Percentiles rank a stretch among this genome's conserved stretches.
Evolutionary conservation across 2,329 filamentous ascomycete species (phyloP).

Genomic region (Pseudogymnoascus sp.): DNA sequence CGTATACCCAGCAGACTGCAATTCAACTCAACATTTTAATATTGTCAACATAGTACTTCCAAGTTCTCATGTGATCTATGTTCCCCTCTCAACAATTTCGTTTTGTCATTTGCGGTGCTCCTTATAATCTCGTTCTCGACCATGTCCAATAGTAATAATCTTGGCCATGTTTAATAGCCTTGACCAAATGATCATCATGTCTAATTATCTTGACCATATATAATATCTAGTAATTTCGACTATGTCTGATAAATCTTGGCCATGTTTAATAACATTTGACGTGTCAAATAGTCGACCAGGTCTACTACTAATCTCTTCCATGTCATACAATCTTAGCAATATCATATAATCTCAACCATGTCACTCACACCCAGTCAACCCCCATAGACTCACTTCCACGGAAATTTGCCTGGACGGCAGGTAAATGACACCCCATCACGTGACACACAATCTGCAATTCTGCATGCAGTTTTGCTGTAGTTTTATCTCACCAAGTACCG

Average conservation of each 20-base stretch:
- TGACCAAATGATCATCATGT: neutral
- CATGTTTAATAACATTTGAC: neutral
- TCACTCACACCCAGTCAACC: neutral
- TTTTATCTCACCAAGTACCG: neutral
- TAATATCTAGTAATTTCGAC: neutral
- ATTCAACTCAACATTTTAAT: constrained; percentile 2
- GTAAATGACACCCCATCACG: neutral
- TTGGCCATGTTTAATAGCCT: neutral
- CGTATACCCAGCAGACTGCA: constrained; percentile 3
- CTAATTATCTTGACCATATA: neutral
- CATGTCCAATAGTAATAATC: neutral
- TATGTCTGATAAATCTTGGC: neutral
- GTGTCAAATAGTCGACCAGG: neutral
- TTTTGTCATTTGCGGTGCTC: neutral
- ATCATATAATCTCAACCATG: neutral
- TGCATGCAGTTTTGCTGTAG: neutral
- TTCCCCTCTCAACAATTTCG: neutral
- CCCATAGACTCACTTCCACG: neutral
- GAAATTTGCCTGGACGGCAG: neutral
- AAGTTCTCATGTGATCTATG: neutral
- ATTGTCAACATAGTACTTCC: neutral
- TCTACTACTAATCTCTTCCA: neutral
- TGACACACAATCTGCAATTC: neutral
- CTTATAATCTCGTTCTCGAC: neutral
- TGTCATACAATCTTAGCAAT: neutral